Percentiles rank a stretch among this genome's conserved stretches.
Conservation (phyloP, 805 yeast genomes). For the Yamadazyma tumulicola region DNA sequence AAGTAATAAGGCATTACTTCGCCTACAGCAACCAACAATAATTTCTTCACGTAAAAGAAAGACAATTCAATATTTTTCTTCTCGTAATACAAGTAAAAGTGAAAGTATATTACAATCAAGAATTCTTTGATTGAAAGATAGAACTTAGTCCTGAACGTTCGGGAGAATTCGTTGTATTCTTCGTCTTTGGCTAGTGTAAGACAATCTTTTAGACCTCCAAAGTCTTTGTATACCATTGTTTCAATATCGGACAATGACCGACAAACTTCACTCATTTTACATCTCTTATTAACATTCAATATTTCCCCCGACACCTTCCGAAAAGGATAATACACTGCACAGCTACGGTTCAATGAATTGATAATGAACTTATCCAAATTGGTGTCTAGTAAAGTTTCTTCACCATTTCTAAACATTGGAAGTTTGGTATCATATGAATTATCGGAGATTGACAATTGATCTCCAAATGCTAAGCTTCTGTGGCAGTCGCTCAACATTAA, state of each 20-base stretch:
- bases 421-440: slow-evolving; percentile 49
- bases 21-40: slow-evolving; percentile 22
- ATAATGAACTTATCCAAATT: slow-evolving; percentile 42
- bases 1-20: slow-evolving; percentile 36
- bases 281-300: slow-evolving; percentile 36
- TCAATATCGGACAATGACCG: slow-evolving; percentile 36
- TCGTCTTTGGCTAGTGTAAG: slow-evolving; percentile 11
- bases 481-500: slow-evolving; percentile 44
- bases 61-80: slow-evolving; percentile 30
- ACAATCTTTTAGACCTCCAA: slow-evolving; percentile 23
- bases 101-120: slow-evolving; percentile 37
- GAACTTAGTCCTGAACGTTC: slow-evolving; percentile 21
- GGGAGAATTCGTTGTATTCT: slow-evolving; percentile 7
- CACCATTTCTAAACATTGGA: slow-evolving; percentile 40
- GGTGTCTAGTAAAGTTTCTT: slow-evolving; percentile 34
- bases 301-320: slow-evolving; percentile 33
- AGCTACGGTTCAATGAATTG: slow-evolving; percentile 25
- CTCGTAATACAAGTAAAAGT: slow-evolving; percentile 40
- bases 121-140: slow-evolving; percentile 29
- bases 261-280: slow-evolving; percentile 37
- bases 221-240: slow-evolving; percentile 21
- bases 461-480: slow-evolving; percentile 47
- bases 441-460: slow-evolving; percentile 36
- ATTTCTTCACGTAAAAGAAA: slow-evolving; percentile 35
- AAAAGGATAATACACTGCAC: slow-evolving; percentile 23